Base-by-base conservation (phyloP, 2,329 filamentous ascomycete species). In the Aspergillus sp. region DNA sequence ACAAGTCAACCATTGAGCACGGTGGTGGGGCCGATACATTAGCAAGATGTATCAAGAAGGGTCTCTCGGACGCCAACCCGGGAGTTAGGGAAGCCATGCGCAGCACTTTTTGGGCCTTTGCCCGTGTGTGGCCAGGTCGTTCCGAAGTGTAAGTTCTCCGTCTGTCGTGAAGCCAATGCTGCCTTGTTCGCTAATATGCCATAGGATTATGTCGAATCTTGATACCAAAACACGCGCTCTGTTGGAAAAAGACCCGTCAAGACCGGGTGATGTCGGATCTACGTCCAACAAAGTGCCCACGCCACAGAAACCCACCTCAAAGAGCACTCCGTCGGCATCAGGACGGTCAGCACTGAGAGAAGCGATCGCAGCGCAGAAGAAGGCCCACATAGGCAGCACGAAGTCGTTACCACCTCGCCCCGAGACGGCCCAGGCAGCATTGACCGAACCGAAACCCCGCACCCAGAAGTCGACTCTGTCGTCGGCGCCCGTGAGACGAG, bases 31-130 rank as follows among this genome's bases (percentile, higher is more conserved):
- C 95, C 17, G 91, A 96, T 11, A 65, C 90, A 24, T 82, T 95
- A 13, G 90, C 95, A 59, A 95, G 95, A 71, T 90, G 88, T 60
- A 83, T 99, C 65, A 91, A 88, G 70, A 95, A 91, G 68, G 89
- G 93, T 0, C 79, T 99, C n/a, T 80, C 79, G 19, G 94, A 99
- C 75, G 80, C 93, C 11, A 96, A 97, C 65, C 91, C 92, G 7
- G 88, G 87, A 26, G 93, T 97, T 43, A 84, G 94, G 63, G 91
- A 96, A 71, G 86, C 84, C 58, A 93, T 89, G 79, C 84, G 94
- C 61, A 82, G 84, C 35, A 89, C 90, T 0, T 99, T 89, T 70
- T 99, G 94, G 94, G 78, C 79, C 0, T 96, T 92, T 68, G 83
- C 85, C 53, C 77, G 77, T 32, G 79, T 90, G 16, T 97, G 91